Evolutionary conservation across 2,329 filamentous ascomycete species (phyloP).

Genomic region (Exophiala viscosa): DNA sequence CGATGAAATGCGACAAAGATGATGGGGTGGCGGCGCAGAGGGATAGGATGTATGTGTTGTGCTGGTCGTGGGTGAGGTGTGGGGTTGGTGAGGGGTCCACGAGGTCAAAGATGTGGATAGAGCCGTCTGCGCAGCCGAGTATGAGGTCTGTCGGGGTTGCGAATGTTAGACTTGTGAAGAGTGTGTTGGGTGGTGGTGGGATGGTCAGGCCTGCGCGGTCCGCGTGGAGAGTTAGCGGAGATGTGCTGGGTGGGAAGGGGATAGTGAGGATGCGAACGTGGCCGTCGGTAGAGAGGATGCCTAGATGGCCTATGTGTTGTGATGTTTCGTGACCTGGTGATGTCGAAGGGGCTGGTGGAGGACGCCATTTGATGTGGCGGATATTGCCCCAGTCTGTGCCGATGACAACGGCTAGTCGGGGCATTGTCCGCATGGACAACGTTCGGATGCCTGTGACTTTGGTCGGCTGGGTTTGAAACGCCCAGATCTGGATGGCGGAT

Average conservation of each 20-base stretch:
- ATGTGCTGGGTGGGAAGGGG: constrained; percentile 16
- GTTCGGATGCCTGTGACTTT: constrained; percentile 31
- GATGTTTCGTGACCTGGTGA: constrained; percentile 32
- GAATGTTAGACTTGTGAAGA: constrained; percentile 58
- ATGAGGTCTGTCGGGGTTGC: constrained; percentile 54
- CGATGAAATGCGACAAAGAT: constrained; percentile 49
- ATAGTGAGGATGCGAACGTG: constrained; percentile 53
- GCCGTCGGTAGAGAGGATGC: constrained; percentile 58
- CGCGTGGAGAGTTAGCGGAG: neutral
- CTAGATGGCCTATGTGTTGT: constrained; percentile 50
- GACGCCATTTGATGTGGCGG: constrained; percentile 56
- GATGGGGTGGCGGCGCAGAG: constrained; percentile 52
- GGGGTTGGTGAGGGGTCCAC: constrained; percentile 7
- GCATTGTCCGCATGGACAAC: constrained; percentile 43
- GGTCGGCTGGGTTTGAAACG: constrained; percentile 41
- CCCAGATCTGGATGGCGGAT: constrained; percentile 58
- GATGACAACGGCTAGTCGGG: constrained; percentile 49
- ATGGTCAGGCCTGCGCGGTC: constrained; percentile 8
- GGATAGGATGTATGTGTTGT: constrained; percentile 47
- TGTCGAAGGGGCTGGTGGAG: constrained; percentile 32
- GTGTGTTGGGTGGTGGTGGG: constrained; percentile 43
- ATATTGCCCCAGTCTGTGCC: constrained; percentile 57
- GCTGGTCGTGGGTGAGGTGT: constrained; percentile 21
- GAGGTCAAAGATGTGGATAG: constrained; percentile 51
- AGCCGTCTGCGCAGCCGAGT: constrained; percentile 55